Evolutionary conservation across 495 filamentous ascomycete genomes (phyloP), one percentile per base, ranked within the genome.

Genomic region (Aspergillus haitiensis): DNA sequence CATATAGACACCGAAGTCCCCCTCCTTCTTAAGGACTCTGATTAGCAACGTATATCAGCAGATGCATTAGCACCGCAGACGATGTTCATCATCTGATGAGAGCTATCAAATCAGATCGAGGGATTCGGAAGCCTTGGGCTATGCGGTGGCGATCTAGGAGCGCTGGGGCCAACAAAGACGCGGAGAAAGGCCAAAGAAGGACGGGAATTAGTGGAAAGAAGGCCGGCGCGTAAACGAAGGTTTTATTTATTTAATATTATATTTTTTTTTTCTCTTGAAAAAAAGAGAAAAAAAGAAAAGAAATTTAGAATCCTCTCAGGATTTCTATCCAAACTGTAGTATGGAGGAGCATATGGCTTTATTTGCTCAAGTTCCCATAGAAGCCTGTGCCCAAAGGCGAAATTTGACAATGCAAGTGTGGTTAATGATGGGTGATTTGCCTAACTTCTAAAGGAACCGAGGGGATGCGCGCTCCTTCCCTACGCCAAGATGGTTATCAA

Each of bases 1-100:
- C n/a, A 49, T 46, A 9, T 8, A 36, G 40, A 48, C 27, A 31
- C 15, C 32, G 21, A 49, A 47, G 8, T 31, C 32, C 13, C 31
- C 40, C 33, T 36, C 51, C 18, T 44, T 34, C 34, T 36, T 33
- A 35, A 47, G 34, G 51, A 39, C 31, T 47, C 52, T 58, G 48
- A 57, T 57, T 62, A 62, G 55, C 48, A 62, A 51, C 12, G 49
- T 48, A 48, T 40, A 52, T 52, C 55, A 42, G 16, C 16, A 51
- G 58, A 51, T 69, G 71, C 71, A 70, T 72, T 73, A 73, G 65
- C 59, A 69, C 66, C 70, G 71, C 73, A 75, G 64, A 56, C 45
- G 52, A 44, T 52, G 64, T 48, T 63, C 61, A 70, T 75, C 73
- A 75, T 65, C 70, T 75, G 73, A 75, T 71, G 58, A 37, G 36